Percentiles rank a stretch among this genome's conserved stretches.
phyloP scores from a whole-genome alignment of 1,139 yeast species.

The Yamadazyma trypodendri region DNA sequence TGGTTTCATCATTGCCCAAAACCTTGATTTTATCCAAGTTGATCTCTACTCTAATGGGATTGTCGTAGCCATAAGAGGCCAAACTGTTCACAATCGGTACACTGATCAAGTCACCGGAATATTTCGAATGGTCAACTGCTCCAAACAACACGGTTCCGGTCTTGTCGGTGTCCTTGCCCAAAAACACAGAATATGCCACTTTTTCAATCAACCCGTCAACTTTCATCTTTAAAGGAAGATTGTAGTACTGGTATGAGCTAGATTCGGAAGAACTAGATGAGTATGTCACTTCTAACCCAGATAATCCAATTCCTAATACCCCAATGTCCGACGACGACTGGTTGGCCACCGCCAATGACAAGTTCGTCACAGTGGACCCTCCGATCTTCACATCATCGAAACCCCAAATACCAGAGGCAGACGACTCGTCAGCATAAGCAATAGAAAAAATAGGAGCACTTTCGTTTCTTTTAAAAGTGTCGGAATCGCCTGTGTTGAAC shows the following conservation, averaged over 20 bases:
- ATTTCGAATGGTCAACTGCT: conserved; percentile 50
- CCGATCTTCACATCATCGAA: conserved; percentile 41
- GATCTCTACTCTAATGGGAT: conserved; percentile 23
- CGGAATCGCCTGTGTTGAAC: conserved; percentile 11
- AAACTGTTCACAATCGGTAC: conserved; percentile 10
- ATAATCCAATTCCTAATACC: conserved; percentile 51
- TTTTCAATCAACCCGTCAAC: conserved; percentile 25
- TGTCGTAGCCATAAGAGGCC: background rate
- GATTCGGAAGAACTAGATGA: background rate
- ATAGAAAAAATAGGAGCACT: conserved; percentile 30
- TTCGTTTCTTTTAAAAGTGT: conserved; percentile 10
- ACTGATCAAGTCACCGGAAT: conserved; percentile 30
- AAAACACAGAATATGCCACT: conserved; percentile 34
- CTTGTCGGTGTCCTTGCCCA: conserved; percentile 20
- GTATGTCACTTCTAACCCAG: conserved; percentile 9
- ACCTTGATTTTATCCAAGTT: conserved; percentile 14
- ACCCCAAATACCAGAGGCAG: conserved; percentile 41
- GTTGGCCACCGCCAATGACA: conserved; percentile 46
- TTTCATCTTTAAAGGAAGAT: conserved; percentile 27
- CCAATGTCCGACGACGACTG: conserved; percentile 43
- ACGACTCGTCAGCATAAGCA: conserved; percentile 55
- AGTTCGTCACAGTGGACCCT: conserved; percentile 36
- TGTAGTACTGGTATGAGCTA: conserved; percentile 24
- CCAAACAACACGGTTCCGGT: conserved; percentile 47
- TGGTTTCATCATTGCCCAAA: conserved; percentile 4